Evolutionary conservation across 768 basidiomycete species (phyloP).

Genomic region (Trametes sanguinea): DNA sequence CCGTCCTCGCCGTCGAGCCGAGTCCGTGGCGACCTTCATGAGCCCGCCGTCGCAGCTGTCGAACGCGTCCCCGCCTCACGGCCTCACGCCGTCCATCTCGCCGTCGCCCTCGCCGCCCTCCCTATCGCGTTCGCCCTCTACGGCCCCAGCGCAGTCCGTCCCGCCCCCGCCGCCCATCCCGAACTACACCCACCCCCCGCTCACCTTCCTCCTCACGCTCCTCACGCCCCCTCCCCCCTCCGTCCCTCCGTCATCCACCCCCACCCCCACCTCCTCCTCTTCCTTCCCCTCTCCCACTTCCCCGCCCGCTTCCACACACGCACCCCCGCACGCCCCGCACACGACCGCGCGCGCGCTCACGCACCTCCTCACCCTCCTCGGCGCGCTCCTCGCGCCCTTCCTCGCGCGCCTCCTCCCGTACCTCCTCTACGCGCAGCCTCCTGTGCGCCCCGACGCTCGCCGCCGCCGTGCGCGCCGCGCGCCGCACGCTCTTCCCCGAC

Average conservation of each 20-base stretch:
- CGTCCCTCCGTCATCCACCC: conserved; percentile 26
- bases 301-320: background rate
- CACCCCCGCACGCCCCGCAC: conserved; percentile 35
- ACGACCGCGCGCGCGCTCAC: conserved; percentile 26
- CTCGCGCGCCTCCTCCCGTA: conserved; percentile 58
- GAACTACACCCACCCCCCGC: conserved; percentile 28
- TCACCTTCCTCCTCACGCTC: conserved; percentile 34
- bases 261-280: conserved; percentile 22
- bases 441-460: conserved; percentile 56
- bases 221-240: conserved; percentile 24
- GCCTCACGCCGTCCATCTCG: background rate
- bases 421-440: conserved; percentile 56
- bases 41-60: conserved; percentile 11
- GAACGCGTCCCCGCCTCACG: background rate
- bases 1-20: conserved; percentile 12
- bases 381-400: conserved; percentile 26
- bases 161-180: conserved; percentile 21
- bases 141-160: conserved; percentile 17
- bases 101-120: background rate
- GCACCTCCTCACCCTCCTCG: conserved; percentile 29
- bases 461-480: conserved; percentile 53
- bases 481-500: conserved; percentile 78
- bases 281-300: conserved; percentile 28
- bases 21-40: conserved; percentile 5
- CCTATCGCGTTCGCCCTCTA: no score